phyloP scores from a whole-genome alignment of 257 asterid genomes.

The Fraxinus cuspidata region DNA sequence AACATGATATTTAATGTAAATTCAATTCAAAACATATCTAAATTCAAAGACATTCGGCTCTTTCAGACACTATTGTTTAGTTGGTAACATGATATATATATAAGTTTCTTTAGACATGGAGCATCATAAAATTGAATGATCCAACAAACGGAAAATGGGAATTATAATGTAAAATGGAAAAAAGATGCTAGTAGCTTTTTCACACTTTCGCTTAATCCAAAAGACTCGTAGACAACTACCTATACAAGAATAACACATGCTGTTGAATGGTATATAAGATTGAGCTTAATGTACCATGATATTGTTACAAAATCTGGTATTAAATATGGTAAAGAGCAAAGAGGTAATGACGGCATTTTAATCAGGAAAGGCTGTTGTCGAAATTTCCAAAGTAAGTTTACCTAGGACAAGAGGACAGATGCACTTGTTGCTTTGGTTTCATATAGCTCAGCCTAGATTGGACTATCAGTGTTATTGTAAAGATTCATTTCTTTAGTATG shows the following conservation, averaged over 20 bases:
- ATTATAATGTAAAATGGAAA: too few species aligned
- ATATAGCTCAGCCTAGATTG: not conserved
- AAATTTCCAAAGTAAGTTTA: too few species aligned
- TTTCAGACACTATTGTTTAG: not conserved
- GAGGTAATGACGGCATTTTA: not conserved
- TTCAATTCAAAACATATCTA: not conserved
- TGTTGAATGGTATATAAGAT: not conserved
- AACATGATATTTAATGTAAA: not conserved
- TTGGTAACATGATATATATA: not conserved
- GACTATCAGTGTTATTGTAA: not conserved
- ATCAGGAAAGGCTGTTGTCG: too few species aligned
- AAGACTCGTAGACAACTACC: not conserved
- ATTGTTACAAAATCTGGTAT: not conserved
- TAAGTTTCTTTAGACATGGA: not conserved
- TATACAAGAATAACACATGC: not conserved
- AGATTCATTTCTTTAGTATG: not conserved
- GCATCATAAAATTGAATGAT: not conserved
- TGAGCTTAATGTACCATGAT: not conserved
- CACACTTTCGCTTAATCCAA: not conserved
- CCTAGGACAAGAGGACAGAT: not conserved
- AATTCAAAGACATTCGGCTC: not conserved
- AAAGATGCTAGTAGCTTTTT: not conserved
- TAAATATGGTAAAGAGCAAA: not conserved
- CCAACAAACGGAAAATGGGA: not conserved
- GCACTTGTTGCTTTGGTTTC: not conserved